Evolutionary conservation across 306 rosid species (phyloP).

Genomic region (Vigna angularis): DNA sequence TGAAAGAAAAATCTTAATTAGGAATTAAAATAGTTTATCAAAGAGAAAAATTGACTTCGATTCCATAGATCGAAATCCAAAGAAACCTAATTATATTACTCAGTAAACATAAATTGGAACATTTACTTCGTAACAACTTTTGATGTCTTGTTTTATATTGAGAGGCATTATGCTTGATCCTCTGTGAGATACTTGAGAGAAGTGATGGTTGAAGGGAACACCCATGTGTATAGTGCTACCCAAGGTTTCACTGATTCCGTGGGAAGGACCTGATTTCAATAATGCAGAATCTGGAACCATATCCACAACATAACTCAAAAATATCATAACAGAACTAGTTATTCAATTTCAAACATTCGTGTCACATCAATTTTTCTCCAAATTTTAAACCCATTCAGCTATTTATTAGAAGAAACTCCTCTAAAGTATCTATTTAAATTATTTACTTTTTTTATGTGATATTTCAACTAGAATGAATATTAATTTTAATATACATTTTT

Average conservation of each 20-base stretch:
- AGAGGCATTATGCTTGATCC: not conserved
- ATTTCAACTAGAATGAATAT: too few species aligned
- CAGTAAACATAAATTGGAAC: too few species aligned
- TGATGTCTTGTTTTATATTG: not conserved
- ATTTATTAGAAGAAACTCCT: too few species aligned
- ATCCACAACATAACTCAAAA: constrained; percentile 14
- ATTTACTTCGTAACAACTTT: too few species aligned
- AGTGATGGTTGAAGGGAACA: constrained; percentile 20
- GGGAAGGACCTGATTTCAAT: not conserved
- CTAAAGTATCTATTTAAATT: too few species aligned
- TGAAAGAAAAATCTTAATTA: too few species aligned
- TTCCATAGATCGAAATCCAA: too few species aligned
- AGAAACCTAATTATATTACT: too few species aligned
- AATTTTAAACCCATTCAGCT: not conserved
- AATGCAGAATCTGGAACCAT: constrained; percentile 42
- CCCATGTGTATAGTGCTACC: not conserved
- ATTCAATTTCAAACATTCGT: not conserved
- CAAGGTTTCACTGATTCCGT: constrained; percentile 3
- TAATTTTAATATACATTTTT: too few species aligned
- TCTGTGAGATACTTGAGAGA: not conserved
- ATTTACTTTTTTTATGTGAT: too few species aligned
- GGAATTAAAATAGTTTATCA: too few species aligned
- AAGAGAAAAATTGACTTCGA: too few species aligned
- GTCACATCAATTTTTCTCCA: constrained; percentile 16
- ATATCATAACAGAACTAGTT: constrained; percentile 22